A percentile compares a stretch with the other conserved stretches of the same genome.
Conservation (phyloP, 2,329 filamentous ascomycete genomes). For the Chalaropsis ovoidea region DNA sequence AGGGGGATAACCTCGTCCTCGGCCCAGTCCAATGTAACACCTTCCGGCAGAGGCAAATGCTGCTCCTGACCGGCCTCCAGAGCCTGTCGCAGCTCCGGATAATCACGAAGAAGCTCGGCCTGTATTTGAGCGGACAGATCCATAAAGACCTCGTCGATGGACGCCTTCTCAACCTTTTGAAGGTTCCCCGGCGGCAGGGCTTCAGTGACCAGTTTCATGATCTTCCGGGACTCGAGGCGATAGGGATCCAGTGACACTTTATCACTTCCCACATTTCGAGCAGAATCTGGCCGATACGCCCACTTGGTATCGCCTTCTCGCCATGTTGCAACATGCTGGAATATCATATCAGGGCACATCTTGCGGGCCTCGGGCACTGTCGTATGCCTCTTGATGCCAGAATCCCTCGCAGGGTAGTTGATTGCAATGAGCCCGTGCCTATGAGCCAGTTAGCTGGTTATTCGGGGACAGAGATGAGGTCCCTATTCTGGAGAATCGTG, state of each 20-base stretch:
- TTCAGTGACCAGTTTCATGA: slow-evolving; percentile 68
- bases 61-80: slow-evolving; percentile 54
- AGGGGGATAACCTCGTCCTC: slow-evolving; percentile 74
- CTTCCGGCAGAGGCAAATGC: slow-evolving; percentile 56
- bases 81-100: slow-evolving; percentile 51
- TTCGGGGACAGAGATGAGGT: background rate
- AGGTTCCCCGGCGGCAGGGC: slow-evolving; percentile 54
- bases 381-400: slow-evolving; percentile 69
- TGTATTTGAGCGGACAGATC: slow-evolving; percentile 83
- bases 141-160: slow-evolving; percentile 91
- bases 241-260: slow-evolving; percentile 95
- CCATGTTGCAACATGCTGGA: slow-evolving; percentile 93
- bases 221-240: slow-evolving; percentile 70
- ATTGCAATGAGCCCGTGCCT: slow-evolving; percentile 89
- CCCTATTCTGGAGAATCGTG: background rate
- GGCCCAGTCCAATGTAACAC: slow-evolving; percentile 69
- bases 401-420: slow-evolving; percentile 82
- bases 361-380: slow-evolving; percentile 73
- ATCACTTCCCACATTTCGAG: slow-evolving; percentile 68
- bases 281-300: slow-evolving; percentile 78
- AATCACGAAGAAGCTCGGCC: slow-evolving; percentile 60
- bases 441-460: slow-evolving; percentile 26
- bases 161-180: slow-evolving; percentile 81
- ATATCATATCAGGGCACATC: slow-evolving; percentile 69
- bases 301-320: slow-evolving; percentile 83